Percentiles rank a stretch among this genome's conserved stretches.
phyloP scores from a whole-genome alignment of 176 grass and related monocot species.

The Ensete ventricosum region DNA sequence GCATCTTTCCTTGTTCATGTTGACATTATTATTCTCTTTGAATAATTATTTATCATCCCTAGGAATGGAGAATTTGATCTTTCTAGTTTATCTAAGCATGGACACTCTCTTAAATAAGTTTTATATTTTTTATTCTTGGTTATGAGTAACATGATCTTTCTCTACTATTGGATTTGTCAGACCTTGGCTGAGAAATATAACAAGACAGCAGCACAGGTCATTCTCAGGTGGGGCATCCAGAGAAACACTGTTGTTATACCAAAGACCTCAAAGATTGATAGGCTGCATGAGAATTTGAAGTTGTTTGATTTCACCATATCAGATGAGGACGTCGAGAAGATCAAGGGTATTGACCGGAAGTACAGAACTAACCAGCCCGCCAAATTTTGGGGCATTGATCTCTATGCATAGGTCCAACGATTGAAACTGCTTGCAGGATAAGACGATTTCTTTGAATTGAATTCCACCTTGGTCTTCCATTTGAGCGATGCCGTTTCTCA shows the following conservation, averaged over 20 bases:
- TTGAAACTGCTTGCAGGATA: not conserved
- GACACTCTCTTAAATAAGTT: no score
- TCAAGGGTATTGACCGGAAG: conserved; percentile 59
- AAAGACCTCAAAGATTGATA: conserved; percentile 72
- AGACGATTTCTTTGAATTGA: not conserved
- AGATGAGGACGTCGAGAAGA: conserved; percentile 67
- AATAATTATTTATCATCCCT: not conserved
- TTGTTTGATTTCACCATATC: conserved; percentile 64
- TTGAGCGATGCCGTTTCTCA: no score
- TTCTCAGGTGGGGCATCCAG: conserved; percentile 76
- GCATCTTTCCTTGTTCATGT: not conserved
- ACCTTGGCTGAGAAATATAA: conserved; percentile 63
- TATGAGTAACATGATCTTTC: not conserved
- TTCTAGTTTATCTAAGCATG: not conserved
- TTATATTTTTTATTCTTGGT: no score
- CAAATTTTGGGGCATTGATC: conserved; percentile 85
- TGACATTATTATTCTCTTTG: not conserved
- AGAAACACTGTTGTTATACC: conserved; percentile 86
- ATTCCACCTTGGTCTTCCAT: not conserved
- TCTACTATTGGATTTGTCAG: conserved; percentile 21
- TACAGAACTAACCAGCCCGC: conserved; percentile 80
- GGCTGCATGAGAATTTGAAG: conserved; percentile 58
- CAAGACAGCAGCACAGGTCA: conserved; percentile 56
- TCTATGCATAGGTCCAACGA: conserved; percentile 39
- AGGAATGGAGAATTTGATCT: not conserved